Percentiles rank a stretch among this genome's conserved stretches.
Evolutionary conservation across 2,329 filamentous ascomycete species (phyloP).

Genomic region (Reticulascus tulasneorum): DNA sequence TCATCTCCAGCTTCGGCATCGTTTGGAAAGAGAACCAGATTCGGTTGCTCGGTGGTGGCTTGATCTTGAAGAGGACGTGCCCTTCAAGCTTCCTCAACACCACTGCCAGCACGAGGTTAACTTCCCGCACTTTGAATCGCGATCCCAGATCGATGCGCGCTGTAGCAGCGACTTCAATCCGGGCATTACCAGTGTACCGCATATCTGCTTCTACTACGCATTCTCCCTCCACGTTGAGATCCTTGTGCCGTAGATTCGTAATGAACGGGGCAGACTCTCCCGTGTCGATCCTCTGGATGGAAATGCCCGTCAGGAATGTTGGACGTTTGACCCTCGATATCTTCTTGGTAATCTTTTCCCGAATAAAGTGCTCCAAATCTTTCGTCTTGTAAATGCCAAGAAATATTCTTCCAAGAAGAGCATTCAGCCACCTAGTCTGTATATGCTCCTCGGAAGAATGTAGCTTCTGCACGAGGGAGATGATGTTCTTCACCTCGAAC

Average conservation of each 20-base stretch:
- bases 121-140: constrained; percentile 85
- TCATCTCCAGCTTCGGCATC: constrained; percentile 91
- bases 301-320: constrained; percentile 79
- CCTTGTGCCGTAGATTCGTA: constrained; percentile 81
- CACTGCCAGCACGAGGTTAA: constrained; percentile 82
- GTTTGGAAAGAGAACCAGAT: constrained; percentile 94
- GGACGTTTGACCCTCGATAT: constrained; percentile 91
- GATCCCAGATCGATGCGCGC: constrained; percentile 86
- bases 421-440: constrained; percentile 92
- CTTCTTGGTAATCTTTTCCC: constrained; percentile 90
- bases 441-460: constrained; percentile 90
- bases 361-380: constrained; percentile 73
- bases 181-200: constrained; percentile 83
- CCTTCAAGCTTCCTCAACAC: constrained; percentile 83
- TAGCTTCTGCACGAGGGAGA: constrained; percentile 81
- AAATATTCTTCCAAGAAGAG: constrained; percentile 82
- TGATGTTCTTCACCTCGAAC: constrained; percentile 82
- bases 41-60: constrained; percentile 91
- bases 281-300: constrained; percentile 78
- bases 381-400: constrained; percentile 81
- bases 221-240: constrained; percentile 88
- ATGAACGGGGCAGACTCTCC: constrained; percentile 85
- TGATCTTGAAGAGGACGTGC: constrained; percentile 80
- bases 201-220: constrained; percentile 83
- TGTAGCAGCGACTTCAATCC: constrained; percentile 86